These are phyloP conservation scores for Cystobasidium tubakii DNA, from an alignment of 768 basidiomycete genomes.

Conservation along the genomic window DNA sequence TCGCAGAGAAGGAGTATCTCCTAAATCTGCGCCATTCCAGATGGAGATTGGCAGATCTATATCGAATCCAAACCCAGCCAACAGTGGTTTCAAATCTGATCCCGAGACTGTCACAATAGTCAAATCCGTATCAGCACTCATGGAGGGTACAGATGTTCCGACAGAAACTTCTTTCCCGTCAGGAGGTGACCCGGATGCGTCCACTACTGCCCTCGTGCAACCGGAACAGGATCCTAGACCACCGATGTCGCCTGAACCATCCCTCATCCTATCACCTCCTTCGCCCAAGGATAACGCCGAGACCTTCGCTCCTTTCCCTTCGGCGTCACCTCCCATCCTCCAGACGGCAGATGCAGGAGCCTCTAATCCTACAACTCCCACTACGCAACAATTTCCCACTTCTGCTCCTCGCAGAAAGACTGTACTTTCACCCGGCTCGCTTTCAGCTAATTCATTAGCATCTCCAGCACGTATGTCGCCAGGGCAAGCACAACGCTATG, in stretches of 20 bases:
- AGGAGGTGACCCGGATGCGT: not conserved
- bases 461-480: slow-evolving; percentile 14
- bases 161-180: not conserved
- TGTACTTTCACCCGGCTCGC: not conserved
- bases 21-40: not conserved
- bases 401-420: not conserved
- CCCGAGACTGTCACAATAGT: not conserved
- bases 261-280: slow-evolving; percentile 26
- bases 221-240: not conserved
- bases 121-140: not conserved
- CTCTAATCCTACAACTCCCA: not conserved
- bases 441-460: not conserved
- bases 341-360: not conserved
- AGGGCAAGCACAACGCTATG: slow-evolving; percentile 12
- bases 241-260: slow-evolving; percentile 25
- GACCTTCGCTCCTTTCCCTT: slow-evolving; percentile 11
- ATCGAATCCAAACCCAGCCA: not conserved
- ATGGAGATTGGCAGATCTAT: not conserved
- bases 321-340: not conserved
- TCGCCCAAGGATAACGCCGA: slow-evolving; percentile 22
- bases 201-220: slow-evolving; percentile 2
- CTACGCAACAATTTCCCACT: not conserved
- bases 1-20: not conserved
- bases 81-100: not conserved
- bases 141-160: not conserved